phyloP scores from a whole-genome alignment of 257 asterid genomes.

The Solanum piurae region DNA sequence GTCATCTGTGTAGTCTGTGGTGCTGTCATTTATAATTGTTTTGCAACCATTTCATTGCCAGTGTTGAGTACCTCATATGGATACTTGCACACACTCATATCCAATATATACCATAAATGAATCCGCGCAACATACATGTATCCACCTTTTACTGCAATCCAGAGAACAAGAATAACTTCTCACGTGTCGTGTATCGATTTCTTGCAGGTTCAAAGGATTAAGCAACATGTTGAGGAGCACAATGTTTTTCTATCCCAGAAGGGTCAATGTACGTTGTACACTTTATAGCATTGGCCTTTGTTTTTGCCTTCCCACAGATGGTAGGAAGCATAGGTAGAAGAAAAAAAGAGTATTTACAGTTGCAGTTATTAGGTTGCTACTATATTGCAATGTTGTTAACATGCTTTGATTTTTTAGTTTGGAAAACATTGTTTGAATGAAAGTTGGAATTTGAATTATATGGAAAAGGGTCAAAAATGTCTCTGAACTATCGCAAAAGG shows the following conservation, averaged over 20 bases:
- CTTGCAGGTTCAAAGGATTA: conserved; percentile 1
- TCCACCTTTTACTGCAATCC: not conserved
- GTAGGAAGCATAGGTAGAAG: not conserved
- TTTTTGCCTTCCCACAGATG: not conserved
- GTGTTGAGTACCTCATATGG: not conserved
- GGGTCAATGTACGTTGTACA: not conserved
- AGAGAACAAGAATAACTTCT: not conserved
- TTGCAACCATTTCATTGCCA: not conserved
- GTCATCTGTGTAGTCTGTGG: not conserved
- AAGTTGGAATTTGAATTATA: not conserved
- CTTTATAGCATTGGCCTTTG: not conserved
- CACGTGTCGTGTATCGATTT: not conserved
- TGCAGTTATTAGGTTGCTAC: not conserved
- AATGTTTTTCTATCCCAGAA: not conserved
- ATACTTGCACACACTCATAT: not conserved
- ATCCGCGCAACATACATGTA: not conserved
- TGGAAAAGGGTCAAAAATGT: not conserved
- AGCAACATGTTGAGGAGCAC: not conserved
- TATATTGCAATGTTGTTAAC: not conserved
- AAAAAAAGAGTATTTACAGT: not conserved
- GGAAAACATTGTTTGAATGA: not conserved
- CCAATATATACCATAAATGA: not conserved
- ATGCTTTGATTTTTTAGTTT: not conserved
- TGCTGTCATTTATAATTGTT: not conserved
- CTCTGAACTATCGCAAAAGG: not conserved